These are phyloP conservation scores for Candida broadrunensis DNA, from an alignment of 805 yeast genomes.

Conservation along the genomic window DNA sequence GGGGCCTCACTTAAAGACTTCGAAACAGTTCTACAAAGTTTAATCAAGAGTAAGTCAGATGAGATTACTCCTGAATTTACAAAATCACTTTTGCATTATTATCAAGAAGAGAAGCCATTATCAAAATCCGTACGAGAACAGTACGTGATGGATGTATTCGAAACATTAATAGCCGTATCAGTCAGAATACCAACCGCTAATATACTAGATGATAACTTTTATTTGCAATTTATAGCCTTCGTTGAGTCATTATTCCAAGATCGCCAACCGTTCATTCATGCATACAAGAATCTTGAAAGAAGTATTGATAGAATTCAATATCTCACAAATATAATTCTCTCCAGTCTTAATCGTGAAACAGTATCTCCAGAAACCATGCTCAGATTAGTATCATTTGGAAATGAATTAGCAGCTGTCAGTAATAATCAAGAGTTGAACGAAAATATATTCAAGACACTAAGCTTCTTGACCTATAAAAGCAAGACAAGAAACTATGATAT, in stretches of 20 bases:
- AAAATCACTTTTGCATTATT: conserved; percentile 7
- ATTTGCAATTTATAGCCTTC: conserved; percentile 16
- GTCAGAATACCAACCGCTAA: not conserved
- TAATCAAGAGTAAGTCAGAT: conserved; percentile 5
- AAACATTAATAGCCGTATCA: conserved; percentile 8
- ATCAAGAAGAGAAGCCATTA: not conserved
- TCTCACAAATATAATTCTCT: conserved; percentile 5
- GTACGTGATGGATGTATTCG: conserved; percentile 12
- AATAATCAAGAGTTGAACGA: conserved; percentile 8
- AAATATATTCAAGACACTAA: conserved; percentile 7
- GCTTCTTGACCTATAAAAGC: conserved; percentile 5
- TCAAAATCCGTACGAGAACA: not conserved
- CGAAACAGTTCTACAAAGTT: conserved; percentile 2
- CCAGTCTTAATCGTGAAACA: conserved; percentile 1
- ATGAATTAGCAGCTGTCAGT: conserved; percentile 19
- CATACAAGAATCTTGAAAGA: conserved; percentile 27
- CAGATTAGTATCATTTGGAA: conserved; percentile 16
- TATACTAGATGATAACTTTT: conserved; percentile 19
- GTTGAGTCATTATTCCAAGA: conserved; percentile 26
- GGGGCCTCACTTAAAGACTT: conserved; percentile 15
- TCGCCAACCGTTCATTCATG: conserved; percentile 30
- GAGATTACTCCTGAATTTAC: conserved; percentile 5
- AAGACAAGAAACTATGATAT: conserved; percentile 5
- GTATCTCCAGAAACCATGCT: conserved; percentile 8
- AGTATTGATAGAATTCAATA: conserved; percentile 22